Conservation (phyloP, 768 basidiomycete genomes). For the Mycena galopus region DNA sequence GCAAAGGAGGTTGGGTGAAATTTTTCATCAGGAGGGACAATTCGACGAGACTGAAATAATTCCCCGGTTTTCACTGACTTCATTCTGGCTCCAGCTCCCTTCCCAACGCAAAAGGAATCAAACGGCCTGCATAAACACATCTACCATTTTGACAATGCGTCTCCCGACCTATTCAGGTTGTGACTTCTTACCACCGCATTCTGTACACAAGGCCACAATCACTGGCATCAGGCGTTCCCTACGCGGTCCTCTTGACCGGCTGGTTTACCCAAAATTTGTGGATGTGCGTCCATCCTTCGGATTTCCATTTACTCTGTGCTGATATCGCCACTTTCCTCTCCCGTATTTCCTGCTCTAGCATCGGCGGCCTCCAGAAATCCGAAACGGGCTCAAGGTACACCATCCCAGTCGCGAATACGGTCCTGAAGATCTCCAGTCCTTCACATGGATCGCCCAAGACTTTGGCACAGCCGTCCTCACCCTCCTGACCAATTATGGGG, state of each 20-base stretch:
- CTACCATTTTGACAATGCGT: conserved; percentile 28
- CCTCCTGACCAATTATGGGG: background rate
- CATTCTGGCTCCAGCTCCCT: conserved; percentile 13
- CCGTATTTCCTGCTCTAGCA: background rate
- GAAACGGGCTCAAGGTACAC: background rate
- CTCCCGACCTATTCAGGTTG: background rate
- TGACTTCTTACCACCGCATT: background rate
- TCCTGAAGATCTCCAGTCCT: background rate
- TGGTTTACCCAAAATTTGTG: conserved; percentile 31
- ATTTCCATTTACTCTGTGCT: too few relatives aligned
- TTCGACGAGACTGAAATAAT: background rate
- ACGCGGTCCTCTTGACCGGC: conserved; percentile 6
- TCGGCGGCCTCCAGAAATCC: background rate
- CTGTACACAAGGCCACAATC: conserved; percentile 19
- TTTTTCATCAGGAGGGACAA: conserved; percentile 23
- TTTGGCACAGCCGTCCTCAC: background rate
- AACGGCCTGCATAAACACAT: conserved; percentile 18
- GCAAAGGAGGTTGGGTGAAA: conserved; percentile 24
- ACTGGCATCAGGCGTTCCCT: conserved; percentile 20
- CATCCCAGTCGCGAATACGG: background rate
- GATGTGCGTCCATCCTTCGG: too few relatives aligned
- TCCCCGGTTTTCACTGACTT: background rate
- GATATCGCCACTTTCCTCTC: too few relatives aligned
- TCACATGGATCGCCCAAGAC: background rate
- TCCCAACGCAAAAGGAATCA: conserved; percentile 7